Evolutionary conservation across 1,284 basidiomycete genomes (phyloP).

Genomic region (Inonotus obliquus): DNA sequence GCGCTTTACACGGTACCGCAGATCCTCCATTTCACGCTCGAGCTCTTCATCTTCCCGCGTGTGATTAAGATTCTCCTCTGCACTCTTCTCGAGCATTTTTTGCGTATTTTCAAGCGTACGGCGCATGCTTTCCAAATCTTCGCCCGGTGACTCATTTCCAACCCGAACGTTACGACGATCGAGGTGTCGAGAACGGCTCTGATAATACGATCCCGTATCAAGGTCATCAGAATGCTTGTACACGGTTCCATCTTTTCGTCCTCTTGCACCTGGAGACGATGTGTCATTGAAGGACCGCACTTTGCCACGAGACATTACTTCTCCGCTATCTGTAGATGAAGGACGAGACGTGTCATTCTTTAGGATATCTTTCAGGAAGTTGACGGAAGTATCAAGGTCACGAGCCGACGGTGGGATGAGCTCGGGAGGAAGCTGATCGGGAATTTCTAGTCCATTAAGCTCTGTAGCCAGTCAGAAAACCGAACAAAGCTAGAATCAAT

Average conservation of each 20-base stretch:
- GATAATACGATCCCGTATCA: conserved; percentile 69
- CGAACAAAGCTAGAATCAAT: conserved; percentile 22
- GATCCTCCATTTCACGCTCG: conserved; percentile 85
- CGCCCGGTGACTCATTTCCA: conserved; percentile 61
- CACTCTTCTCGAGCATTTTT: conserved; percentile 73
- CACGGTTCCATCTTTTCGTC: conserved; percentile 83
- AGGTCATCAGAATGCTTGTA: conserved; percentile 78
- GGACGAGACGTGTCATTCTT: conserved; percentile 76
- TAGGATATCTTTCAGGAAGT: conserved; percentile 87
- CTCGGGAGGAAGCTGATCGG: conserved; percentile 83
- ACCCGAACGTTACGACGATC: conserved; percentile 83
- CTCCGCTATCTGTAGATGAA: conserved; percentile 45
- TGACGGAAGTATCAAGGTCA: conserved; percentile 89
- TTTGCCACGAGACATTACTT: conserved; percentile 55
- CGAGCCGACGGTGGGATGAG: conserved; percentile 90
- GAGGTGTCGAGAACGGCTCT: conserved; percentile 83
- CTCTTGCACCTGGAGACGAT: conserved; percentile 48
- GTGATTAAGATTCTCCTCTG: conserved; percentile 54
- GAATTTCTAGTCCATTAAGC: conserved; percentile 90
- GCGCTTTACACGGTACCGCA: conserved; percentile 82
- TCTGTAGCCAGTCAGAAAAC: conserved; percentile 40
- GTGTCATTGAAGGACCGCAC: conserved; percentile 66
- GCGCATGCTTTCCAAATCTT: conserved; percentile 85
- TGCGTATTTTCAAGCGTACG: conserved; percentile 81
- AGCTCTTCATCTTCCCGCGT: conserved; percentile 84